These are phyloP conservation scores for Xanthoceras sorbifolium DNA, from an alignment of 345 rosid genomes.

Conservation along the genomic window DNA sequence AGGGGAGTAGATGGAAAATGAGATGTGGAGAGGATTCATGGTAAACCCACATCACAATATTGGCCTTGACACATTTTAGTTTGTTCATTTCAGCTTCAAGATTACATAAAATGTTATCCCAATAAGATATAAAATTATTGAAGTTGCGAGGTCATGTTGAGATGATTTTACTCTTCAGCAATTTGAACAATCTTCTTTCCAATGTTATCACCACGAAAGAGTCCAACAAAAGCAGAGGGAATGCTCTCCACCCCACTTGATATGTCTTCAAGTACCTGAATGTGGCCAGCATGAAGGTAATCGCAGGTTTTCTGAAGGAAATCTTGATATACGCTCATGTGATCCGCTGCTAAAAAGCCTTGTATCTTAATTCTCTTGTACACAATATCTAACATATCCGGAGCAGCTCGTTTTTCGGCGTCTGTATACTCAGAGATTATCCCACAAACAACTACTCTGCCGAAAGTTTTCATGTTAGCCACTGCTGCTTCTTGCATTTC, in stretches of 20 bases:
- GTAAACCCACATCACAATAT: too few species aligned
- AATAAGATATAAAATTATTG: too few species aligned
- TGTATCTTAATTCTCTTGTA: constrained; percentile 56
- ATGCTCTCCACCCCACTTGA: constrained; percentile 47
- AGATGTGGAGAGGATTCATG: too few species aligned
- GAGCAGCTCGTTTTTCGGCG: constrained; percentile 35
- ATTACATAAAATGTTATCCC: not conserved
- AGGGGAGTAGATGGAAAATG: too few species aligned
- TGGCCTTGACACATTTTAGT: too few species aligned
- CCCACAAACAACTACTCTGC: constrained; percentile 58
- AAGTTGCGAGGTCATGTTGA: too few species aligned
- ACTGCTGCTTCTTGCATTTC: constrained; percentile 58
- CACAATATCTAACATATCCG: constrained; percentile 41
- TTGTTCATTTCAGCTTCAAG: too few species aligned
- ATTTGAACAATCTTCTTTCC: constrained; percentile 3
- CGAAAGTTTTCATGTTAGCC: constrained; percentile 46
- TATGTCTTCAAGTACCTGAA: constrained; percentile 42
- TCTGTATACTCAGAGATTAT: constrained; percentile 49
- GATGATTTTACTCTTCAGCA: constrained; percentile 18
- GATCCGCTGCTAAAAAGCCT: constrained; percentile 47
- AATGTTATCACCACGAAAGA: constrained; percentile 37
- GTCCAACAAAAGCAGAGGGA: constrained; percentile 45
- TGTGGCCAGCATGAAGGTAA: constrained; percentile 25
- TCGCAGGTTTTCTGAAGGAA: constrained; percentile 46
- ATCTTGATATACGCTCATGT: constrained; percentile 29